Conservation (phyloP, 208 protist genomes). For the Naegleria lovaniensis region DNA sequence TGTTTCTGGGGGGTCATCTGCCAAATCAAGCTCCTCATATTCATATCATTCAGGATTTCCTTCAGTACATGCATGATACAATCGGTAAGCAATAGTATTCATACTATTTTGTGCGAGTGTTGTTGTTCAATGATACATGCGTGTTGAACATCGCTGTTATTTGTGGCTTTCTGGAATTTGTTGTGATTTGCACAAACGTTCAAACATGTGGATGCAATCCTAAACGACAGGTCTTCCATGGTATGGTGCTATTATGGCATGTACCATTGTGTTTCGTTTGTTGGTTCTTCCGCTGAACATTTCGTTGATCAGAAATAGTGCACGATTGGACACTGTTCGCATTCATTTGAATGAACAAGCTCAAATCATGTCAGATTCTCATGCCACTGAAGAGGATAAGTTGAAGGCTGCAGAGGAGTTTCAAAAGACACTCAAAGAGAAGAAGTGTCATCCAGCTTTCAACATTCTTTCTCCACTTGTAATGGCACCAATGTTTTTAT, state of each 20-base stretch:
- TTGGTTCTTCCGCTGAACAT: neutral
- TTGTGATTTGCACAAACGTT: too few species aligned
- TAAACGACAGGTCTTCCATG: neutral
- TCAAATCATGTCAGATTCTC: neutral
- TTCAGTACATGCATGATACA: neutral
- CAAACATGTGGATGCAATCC: too few species aligned
- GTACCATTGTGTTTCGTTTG: neutral
- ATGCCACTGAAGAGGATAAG: neutral
- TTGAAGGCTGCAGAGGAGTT: neutral
- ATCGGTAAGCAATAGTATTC: neutral
- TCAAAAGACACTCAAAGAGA: neutral
- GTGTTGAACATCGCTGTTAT: too few species aligned
- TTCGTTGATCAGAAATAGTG: neutral
- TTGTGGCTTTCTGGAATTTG: too few species aligned
- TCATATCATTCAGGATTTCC: neutral
- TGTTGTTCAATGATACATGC: too few species aligned
- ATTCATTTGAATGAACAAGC: neutral
- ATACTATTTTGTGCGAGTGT: too few species aligned
- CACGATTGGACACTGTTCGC: neutral
- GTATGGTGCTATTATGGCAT: neutral
- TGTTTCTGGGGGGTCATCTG: neutral
- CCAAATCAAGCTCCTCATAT: neutral
- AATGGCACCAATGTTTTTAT: constrained; percentile 24
- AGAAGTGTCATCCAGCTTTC: constrained; percentile 6
- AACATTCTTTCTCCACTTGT: constrained; percentile 24